Base-by-base conservation (phyloP, 257 asterid genomes). In the Penstemon eatonii region DNA sequence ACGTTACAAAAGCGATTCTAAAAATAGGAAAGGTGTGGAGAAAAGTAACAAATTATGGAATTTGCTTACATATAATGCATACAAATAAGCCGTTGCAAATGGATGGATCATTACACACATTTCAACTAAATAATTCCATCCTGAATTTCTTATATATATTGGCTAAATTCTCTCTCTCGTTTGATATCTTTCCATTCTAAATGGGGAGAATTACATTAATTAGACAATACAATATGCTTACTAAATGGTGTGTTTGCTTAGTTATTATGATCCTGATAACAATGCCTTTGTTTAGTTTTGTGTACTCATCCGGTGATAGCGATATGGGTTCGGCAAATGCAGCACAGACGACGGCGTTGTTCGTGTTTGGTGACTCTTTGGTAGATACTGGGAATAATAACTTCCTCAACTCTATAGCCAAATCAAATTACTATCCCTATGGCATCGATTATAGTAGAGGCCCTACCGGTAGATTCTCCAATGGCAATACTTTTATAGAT, bases 381-480 rank as follows among this genome's bases (percentile, higher is more conserved):
- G 97, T 93, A 0, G 98, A 93, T 62, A 73, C 74, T 45, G 98
- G 98, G 19, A 93, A 93, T 58, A 93, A 87, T 86, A 93, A 90
- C 55, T 90, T 75, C 89, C 82, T 93, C 69, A 79, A 70, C 45
- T 86, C 98, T 38, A 71, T 90, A 0, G 98, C 98, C 39, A 93
- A 81, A 78, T 66, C 97, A 4, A 93, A 93, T 66, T 93, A 84
- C 78, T 87, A 74, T 37, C 98, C 98, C 1, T 93, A 93, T 45
- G 98, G 98, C 5, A 56, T 86, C 15, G 98, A 93, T 69, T 77
- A 76, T 75, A 58, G 3, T 4, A 45, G 69, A 19, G 92, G 94
- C 4, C 71, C 96, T 1, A 82, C 88, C 13, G 98, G 98, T 6
- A 81, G 81, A 78, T 93, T 90, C 79, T 83, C 88, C 74, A 90